Evolutionary conservation across 2,329 filamentous ascomycete genomes (phyloP), one percentile per base, ranked within the genome.

Genomic region (Domatiomyces catenatus): DNA sequence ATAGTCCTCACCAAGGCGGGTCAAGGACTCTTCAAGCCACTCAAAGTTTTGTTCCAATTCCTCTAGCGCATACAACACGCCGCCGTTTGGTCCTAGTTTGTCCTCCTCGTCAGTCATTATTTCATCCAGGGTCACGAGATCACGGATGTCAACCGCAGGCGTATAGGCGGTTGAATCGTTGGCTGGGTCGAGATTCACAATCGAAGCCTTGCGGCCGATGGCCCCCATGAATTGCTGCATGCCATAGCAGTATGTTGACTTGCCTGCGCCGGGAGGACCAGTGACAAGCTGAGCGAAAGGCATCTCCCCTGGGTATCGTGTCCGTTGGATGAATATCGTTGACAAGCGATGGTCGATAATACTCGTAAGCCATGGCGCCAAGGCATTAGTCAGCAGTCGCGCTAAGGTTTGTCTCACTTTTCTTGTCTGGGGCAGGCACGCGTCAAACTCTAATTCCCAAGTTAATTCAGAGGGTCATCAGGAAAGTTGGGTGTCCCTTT

Each of bases 201-300:
- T 81, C 15, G 87, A 93, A 72, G 87, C 94, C 67, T 93, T 89
- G 51, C 92, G 84, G 54, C 89, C 88, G 64, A 98, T 94, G 56
- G 92, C 90, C 58, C 83, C 83, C 75, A 96, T 84, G 71, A 98
- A 98, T 70, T 98, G 92, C 64, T 95, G 86, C 85, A 98, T 94
- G 64, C 92, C 92, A 80, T 96, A 87, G 73, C 90, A 96, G 66
- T 94, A 95, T 6, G 92, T 98, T 57, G 88, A 95, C 71, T 98
- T 98, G 54, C 92, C 92, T 26, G 88, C 81, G 61, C 92, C 92
- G 5, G 92, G 92, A 58, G 89, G 90, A n/a, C 92, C 92, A 61
- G 94, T 81, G 39, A 94, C 81, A 44, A 95, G 80, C 70, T 94
- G 85, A n/a, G 72, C 74, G 52, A 79, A 78, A 5, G 75, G 75